These are phyloP conservation scores for Cystobasidiopsis lactophilus DNA, from an alignment of 768 basidiomycete genomes.

Conservation along the genomic window DNA sequence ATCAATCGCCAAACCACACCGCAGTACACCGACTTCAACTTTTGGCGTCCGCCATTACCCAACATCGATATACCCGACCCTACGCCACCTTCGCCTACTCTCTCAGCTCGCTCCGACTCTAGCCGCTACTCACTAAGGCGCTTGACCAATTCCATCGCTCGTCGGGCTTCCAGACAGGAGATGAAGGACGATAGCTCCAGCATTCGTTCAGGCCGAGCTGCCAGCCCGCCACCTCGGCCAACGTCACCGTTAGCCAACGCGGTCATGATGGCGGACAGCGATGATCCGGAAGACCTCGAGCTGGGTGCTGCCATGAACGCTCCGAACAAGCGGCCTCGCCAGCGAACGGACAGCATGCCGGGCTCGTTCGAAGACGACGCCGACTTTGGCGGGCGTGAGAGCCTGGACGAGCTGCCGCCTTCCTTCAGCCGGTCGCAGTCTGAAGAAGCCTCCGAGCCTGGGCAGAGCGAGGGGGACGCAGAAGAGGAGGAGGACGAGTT, in stretches of 20 bases:
- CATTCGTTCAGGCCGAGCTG: not conserved
- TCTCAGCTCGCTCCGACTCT: constrained; percentile 72
- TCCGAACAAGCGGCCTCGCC: not conserved
- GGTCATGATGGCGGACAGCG: not conserved
- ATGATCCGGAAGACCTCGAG: not conserved
- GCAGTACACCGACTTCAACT: constrained; percentile 93
- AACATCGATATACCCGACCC: constrained; percentile 35
- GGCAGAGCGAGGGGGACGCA: constrained; percentile 7
- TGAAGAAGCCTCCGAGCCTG: constrained; percentile 2
- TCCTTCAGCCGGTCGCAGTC: not conserved
- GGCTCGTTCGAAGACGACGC: constrained; percentile 9
- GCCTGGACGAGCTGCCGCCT: constrained; percentile 1
- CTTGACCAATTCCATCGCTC: constrained; percentile 1
- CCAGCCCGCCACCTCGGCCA: not conserved
- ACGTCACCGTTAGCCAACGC: not conserved
- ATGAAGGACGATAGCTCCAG: constrained; percentile 1
- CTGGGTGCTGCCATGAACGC: not conserved
- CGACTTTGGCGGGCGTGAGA: constrained; percentile 1
- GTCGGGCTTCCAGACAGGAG: not conserved
- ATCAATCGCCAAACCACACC: constrained; percentile 61
- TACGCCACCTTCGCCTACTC: constrained; percentile 65
- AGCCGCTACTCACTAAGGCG: constrained; percentile 7
- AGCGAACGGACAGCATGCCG: constrained; percentile 12
- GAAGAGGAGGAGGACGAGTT: constrained; percentile 2
- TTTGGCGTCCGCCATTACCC: constrained; percentile 63